Evolutionary conservation across 2,329 filamentous ascomycete species (phyloP), one percentile per base, ranked within the genome.

Genomic region (Stachybotrys echinatus): DNA sequence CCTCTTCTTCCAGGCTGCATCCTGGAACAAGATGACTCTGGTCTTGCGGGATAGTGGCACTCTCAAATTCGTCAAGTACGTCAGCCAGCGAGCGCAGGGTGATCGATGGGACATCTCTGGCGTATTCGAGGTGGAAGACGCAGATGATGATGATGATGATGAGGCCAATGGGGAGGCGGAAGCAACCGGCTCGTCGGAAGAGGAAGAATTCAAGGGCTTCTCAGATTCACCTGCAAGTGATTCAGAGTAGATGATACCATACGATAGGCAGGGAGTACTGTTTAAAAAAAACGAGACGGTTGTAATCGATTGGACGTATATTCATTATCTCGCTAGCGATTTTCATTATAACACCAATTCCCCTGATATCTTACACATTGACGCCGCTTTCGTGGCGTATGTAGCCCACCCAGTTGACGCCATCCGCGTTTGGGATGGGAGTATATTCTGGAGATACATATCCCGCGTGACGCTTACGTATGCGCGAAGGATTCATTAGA

Each of bases 11-110:
- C 80, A 83, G 66, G 75, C 76, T 8, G 76, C 80, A 2, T 67
- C 79, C 17, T 99, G 94, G 94, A 97, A 97, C 68, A 89, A 88
- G 55, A 77, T 99, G 74, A 91, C 87, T 55, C 83, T 99, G 56
- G 94, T 97, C 27, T 74, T 97, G 58, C 81, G 94, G 51, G 94
- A 99, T 65, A 84, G 82, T 57, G 92, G 89, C 14, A 87, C 88
- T 14, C 75, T 99, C 63, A 86, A 89, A 66, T 99, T 99, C 65
- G 91, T 97, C 62, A 99, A 97, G 75, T 99, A 97, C 67, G 87
- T 99, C 20, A 95, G 88, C 68, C 77, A 77, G 52, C 81, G 79
- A 47, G 94, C 94, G 7, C 82, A 82, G 62, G 94, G 94, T 1
- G 94, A 97, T 70, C 79, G 94, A 42, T 97, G 92, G 90, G 94